A percentile compares a stretch with the other conserved stretches of the same genome.
These are phyloP conservation scores for Alternaria sp. DNA, from an alignment of 2,329 filamentous ascomycete genomes.

Conservation along the genomic window DNA sequence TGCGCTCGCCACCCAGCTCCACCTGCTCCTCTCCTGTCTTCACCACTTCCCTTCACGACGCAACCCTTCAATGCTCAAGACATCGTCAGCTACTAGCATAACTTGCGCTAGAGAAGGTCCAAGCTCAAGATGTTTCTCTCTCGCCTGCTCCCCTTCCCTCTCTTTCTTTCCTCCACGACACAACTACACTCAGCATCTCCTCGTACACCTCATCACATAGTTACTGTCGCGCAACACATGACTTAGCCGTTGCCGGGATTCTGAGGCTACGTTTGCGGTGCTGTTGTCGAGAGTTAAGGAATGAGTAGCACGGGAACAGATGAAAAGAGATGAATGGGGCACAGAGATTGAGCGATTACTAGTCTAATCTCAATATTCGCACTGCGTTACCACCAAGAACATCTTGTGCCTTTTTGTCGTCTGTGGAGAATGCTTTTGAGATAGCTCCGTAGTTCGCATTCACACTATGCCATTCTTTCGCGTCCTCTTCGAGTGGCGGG, in stretches of 20 bases:
- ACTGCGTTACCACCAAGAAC: slow-evolving; percentile 69
- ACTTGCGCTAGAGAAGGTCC: not conserved
- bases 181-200: not conserved
- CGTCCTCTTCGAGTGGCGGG: slow-evolving; percentile 72
- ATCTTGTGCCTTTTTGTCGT: slow-evolving; percentile 57
- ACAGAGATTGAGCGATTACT: not conserved
- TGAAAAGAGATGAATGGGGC: not conserved
- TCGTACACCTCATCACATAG: not conserved
- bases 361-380: slow-evolving; percentile 55
- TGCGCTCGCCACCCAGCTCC: not conserved
- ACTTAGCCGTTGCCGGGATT: not conserved
- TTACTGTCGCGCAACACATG: not conserved
- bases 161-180: not conserved
- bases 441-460: slow-evolving; percentile 66
- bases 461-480: slow-evolving; percentile 75
- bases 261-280: not conserved
- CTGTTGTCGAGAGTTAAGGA: not conserved
- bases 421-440: slow-evolving; percentile 57
- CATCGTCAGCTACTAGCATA: not conserved
- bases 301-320: not conserved
- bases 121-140: not conserved
- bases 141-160: not conserved
- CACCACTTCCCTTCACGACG: not conserved
- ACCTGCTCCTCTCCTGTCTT: not conserved
- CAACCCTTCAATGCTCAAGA: not conserved